phyloP scores from a whole-genome alignment of 306 rosid species.

The Herpetospermum pedunculosum region DNA sequence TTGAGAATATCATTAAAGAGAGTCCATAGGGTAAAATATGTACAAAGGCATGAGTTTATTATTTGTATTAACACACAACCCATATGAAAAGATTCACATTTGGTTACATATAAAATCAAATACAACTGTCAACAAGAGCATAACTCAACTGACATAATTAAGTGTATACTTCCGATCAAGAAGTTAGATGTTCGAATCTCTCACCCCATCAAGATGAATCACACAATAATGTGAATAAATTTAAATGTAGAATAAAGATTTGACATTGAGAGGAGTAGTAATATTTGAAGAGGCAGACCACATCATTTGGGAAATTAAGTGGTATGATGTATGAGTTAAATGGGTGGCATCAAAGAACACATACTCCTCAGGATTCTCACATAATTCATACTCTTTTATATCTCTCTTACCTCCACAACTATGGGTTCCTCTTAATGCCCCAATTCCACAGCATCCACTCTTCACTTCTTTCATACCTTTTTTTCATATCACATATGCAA shows the following conservation, averaged over 20 bases:
- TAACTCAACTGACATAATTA: too few species aligned
- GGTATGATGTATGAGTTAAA: slow-evolving; percentile 18
- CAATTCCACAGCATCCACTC: slow-evolving; percentile 27
- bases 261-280: slow-evolving; percentile 18
- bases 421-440: slow-evolving; percentile 16
- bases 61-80: too few species aligned
- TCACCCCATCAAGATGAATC: too few species aligned
- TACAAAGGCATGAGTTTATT: too few species aligned
- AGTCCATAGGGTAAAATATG: too few species aligned
- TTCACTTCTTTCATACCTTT: slow-evolving; percentile 22
- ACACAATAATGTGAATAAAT: background rate
- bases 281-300: slow-evolving; percentile 18
- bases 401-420: slow-evolving; percentile 18
- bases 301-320: slow-evolving; percentile 18
- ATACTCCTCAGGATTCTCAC: slow-evolving; percentile 16
- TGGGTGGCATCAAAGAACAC: slow-evolving; percentile 29
- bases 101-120: background rate
- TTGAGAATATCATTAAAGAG: too few species aligned
- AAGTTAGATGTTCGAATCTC: too few species aligned
- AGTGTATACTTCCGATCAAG: too few species aligned
- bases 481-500: too few species aligned
- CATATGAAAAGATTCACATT: too few species aligned
- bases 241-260: slow-evolving; percentile 13
- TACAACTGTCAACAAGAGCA: too few species aligned
- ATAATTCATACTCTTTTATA: slow-evolving; percentile 9